A percentile compares a stretch with the other conserved stretches of the same genome.
These are phyloP conservation scores for Syncephalastrum sp. DNA, from an alignment of 371 early-diverging fungal genomes.

Conservation along the genomic window DNA sequence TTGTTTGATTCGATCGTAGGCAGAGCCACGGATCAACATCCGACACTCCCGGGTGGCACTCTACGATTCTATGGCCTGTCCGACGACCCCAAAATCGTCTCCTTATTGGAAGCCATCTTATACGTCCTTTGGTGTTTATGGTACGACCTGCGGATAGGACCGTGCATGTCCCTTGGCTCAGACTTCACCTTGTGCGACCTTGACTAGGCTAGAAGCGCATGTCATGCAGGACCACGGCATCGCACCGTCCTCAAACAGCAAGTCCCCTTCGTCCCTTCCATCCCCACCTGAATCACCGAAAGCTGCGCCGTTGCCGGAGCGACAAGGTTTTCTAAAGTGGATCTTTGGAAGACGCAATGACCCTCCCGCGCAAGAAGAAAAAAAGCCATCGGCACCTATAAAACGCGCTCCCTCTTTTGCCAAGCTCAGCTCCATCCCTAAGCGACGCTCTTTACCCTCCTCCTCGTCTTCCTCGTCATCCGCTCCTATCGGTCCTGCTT, in stretches of 20 bases:
- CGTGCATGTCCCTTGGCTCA: too few species aligned
- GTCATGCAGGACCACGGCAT: constrained; percentile 50
- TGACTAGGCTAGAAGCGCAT: constrained; percentile 33
- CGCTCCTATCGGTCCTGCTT: constrained; percentile 11
- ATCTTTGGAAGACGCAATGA: background rate
- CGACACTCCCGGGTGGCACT: constrained; percentile 11
- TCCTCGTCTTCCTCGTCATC: constrained; percentile 1
- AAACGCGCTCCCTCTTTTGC: constrained; percentile 4
- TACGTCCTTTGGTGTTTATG: constrained; percentile 53
- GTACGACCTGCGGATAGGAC: too few species aligned
- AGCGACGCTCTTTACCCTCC: background rate
- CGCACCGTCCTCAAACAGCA: background rate
- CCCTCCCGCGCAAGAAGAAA: background rate
- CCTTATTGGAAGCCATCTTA: constrained; percentile 23
- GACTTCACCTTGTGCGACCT: too few species aligned
- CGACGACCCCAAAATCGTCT: background rate
- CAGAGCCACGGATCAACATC: too few species aligned
- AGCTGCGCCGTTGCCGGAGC: constrained; percentile 10
- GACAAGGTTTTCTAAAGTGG: constrained; percentile 13
- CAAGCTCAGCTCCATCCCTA: too few species aligned
- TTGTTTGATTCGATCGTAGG: background rate
- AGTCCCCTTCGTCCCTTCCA: background rate
- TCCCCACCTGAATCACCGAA: background rate
- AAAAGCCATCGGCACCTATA: constrained; percentile 3
- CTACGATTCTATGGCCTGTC: constrained; percentile 18